Percentiles rank a stretch among this genome's conserved stretches.
Conservation (phyloP, 768 basidiomycete genomes). For the Russula brevipes region DNA sequence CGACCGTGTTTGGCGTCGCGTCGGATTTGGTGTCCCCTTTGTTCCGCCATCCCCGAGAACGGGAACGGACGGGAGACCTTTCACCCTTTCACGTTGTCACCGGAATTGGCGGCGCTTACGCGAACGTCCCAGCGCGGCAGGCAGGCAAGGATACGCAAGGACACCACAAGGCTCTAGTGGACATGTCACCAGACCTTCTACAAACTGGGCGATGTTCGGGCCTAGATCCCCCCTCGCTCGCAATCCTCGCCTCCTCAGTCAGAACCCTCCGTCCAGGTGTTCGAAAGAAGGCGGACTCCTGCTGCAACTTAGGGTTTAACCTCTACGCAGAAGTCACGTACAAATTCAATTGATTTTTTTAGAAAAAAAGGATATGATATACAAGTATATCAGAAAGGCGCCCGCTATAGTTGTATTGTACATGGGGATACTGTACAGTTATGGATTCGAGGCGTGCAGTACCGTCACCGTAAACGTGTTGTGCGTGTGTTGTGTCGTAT, state of each 20-base stretch:
- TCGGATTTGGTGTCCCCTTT: no score
- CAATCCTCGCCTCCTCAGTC: background rate
- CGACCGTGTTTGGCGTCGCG: no score
- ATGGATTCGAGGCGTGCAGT: no score
- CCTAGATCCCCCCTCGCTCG: background rate
- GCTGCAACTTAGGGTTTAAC: constrained; percentile 13
- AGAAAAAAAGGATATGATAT: no score
- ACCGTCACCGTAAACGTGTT: no score
- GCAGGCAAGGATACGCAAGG: background rate
- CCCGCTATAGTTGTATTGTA: no score
- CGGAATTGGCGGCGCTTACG: constrained; percentile 3
- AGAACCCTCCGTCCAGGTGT: background rate
- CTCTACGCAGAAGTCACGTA: background rate
- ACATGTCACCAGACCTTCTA: background rate
- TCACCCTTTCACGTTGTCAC: background rate
- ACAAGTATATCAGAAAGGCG: no score
- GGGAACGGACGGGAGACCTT: no score
- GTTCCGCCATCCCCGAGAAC: no score
- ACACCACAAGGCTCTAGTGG: background rate
- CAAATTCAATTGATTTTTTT: background rate
- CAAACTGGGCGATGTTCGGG: background rate
- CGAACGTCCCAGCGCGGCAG: background rate
- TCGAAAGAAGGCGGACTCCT: background rate
- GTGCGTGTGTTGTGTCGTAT: no score
- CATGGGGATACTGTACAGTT: no score